These are phyloP conservation scores for Pythium aphanidermatum DNA, from an alignment of 352 stramenopile species.

Conservation along the genomic window DNA sequence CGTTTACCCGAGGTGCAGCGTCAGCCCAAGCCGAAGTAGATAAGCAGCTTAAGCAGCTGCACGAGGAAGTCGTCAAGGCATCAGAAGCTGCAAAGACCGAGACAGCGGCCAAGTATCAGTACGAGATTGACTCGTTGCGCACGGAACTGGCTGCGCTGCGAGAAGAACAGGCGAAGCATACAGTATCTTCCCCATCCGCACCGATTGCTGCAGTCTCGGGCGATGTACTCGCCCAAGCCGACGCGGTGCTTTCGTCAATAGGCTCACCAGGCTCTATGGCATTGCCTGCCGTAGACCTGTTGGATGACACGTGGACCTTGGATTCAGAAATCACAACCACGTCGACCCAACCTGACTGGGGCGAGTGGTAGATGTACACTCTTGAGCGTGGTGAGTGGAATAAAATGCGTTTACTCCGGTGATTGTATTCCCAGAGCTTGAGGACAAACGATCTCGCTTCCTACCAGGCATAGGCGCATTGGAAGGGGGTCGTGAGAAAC, in stretches of 20 bases:
- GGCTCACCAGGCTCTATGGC: not conserved
- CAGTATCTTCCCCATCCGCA: not conserved
- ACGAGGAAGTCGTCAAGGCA: slow-evolving; percentile 20
- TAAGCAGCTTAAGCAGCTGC: slow-evolving; percentile 23
- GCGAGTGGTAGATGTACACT: slow-evolving; percentile 43
- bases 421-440: not conserved
- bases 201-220: not conserved
- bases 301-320: slow-evolving; percentile 15
- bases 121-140: slow-evolving; percentile 36
- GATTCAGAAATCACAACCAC: slow-evolving; percentile 26
- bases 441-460: no score
- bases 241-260: slow-evolving; percentile 19
- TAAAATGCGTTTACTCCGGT: not conserved
- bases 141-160: slow-evolving; percentile 46
- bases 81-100: slow-evolving; percentile 35
- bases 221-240: slow-evolving; percentile 22
- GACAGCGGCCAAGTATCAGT: slow-evolving; percentile 22
- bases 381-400: not conserved
- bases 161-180: not conserved
- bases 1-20: slow-evolving; percentile 37
- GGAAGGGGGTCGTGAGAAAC: no score
- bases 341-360: slow-evolving; percentile 41
- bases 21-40: slow-evolving; percentile 32
- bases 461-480: no score
- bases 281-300: not conserved